A percentile compares a stretch with the other conserved stretches of the same genome.
Evolutionary conservation across 768 basidiomycete species (phyloP).

Genomic region (Leccinum subtestaceum): DNA sequence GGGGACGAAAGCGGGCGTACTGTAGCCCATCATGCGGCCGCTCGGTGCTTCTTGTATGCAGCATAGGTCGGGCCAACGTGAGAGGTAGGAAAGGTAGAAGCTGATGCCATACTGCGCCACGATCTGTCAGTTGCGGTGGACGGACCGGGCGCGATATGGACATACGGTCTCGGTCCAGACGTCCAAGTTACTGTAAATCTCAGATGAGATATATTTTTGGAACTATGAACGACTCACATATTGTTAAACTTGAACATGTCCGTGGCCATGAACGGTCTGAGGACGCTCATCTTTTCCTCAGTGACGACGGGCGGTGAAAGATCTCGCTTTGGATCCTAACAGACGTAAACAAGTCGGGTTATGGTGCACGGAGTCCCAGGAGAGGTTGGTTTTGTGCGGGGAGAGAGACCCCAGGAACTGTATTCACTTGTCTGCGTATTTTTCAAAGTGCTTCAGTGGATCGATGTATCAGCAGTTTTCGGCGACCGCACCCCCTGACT

Average conservation of each 20-base stretch:
- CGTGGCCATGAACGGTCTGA: conserved; percentile 81
- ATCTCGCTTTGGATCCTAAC: conserved; percentile 28
- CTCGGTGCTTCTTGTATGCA: conserved; percentile 77
- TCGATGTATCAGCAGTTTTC: conserved; percentile 38
- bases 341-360: conserved; percentile 21
- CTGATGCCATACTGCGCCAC: conserved; percentile 70
- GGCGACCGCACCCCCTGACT: conserved; percentile 32
- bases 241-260: conserved; percentile 95
- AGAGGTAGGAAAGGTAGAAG: conserved; percentile 87
- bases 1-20: conserved; percentile 43
- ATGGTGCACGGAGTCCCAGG: conserved; percentile 29
- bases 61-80: conserved; percentile 91
- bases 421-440: conserved; percentile 23
- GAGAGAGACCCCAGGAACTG: conserved; percentile 30
- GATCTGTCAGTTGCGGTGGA: conserved; percentile 1
- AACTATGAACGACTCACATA: conserved; percentile 48
- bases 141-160: conserved; percentile 4
- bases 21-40: conserved; percentile 90
- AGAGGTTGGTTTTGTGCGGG: background rate
- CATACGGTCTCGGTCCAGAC: conserved; percentile 96
- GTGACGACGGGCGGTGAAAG: background rate
- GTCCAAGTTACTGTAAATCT: conserved; percentile 74
- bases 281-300: conserved; percentile 67
- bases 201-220: background rate
- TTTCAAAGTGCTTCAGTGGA: conserved; percentile 19